Conservation (phyloP, 23 red algal genomes). For the Gracilaria vermiculophylla region DNA sequence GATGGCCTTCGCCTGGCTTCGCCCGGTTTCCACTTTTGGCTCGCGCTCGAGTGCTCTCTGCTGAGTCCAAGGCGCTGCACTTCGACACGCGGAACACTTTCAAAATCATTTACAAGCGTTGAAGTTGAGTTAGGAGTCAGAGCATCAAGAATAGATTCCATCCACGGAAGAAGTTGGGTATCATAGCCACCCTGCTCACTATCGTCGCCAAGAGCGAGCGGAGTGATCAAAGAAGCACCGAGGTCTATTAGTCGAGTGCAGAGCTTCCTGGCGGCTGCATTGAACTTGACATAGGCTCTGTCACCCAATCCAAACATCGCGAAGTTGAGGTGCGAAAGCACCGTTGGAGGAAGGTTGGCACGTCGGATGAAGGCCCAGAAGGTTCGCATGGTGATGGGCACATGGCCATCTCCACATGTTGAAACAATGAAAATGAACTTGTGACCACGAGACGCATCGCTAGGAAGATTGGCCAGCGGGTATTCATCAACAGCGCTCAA, state of each 20-base stretch:
- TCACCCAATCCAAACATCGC: constrained; percentile 90
- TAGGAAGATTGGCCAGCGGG: constrained; percentile 8
- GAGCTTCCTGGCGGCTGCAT: constrained; percentile 75
- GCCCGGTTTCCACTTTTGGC: background rate
- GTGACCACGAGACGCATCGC: background rate
- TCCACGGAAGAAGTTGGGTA: constrained; percentile 65
- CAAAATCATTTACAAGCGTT: background rate
- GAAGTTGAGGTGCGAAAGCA: constrained; percentile 36
- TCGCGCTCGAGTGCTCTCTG: background rate
- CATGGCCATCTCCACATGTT: constrained; percentile 87
- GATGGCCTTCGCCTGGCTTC: background rate
- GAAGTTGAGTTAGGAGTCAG: background rate
- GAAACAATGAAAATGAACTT: constrained; percentile 77
- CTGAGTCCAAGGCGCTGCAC: background rate
- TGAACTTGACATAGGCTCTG: constrained; percentile 73
- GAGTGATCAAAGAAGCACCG: constrained; percentile 40
- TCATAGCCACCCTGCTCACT: constrained; percentile 65
- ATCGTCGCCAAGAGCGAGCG: constrained; percentile 76
- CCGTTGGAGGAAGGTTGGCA: constrained; percentile 25
- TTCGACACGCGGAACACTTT: background rate
- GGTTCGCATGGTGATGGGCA: constrained; percentile 54
- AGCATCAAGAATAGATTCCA: constrained; percentile 9
- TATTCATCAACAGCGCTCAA: constrained; percentile 27
- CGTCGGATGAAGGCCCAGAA: constrained; percentile 69
- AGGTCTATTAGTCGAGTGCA: constrained; percentile 49